Base-by-base conservation (phyloP, 306 rosid species). In the Coriaria nepalensis region DNA sequence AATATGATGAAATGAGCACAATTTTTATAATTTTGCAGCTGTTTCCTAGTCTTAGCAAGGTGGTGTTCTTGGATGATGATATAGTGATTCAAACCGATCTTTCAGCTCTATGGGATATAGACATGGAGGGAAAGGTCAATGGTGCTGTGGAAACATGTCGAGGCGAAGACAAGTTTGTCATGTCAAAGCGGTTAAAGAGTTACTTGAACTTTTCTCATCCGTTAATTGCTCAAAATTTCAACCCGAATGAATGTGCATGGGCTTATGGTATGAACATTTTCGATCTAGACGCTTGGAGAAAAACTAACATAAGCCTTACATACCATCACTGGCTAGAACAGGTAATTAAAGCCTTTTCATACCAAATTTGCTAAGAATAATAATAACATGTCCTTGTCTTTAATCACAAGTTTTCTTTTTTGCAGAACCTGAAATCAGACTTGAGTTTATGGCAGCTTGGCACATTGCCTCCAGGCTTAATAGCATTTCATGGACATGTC, bases 241-340 rank as follows among this genome's bases (percentile, higher is more conserved):
- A 75, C 38, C 93, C 98, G 44, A 49, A 71, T 20, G 80, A 87
- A 61, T 92, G 98, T 56, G 98, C 98, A 9, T 92, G 96, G 98
- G 98, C 98, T 37, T 92, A 92, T 57, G 98, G 98, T 57, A 92
- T 92, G 98, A 92, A 92, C 73, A 78, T 92, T 53, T 92, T 92
- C 55, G 96, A 92, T 68, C 75, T 92, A 48, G 81, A 78, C 48
- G 98, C 96, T 58, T 92, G 98, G 98, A 75, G 96, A 67, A 92
- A 68, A 63, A 85, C 98, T 67, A 92, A 85, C 68, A 92, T 92
- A 73, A 92, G 98, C 81, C 53, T 48, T 12, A 69, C 82, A 51
- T 92, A 85, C 65, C 86, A 92, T 55, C 50, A 81, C 60, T 90
- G 97, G 97, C 79, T 90, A 69, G 92, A 71, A 48, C 85, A 81